Evolutionary conservation across 257 asterid genomes (phyloP), one percentile per base, ranked within the genome.

Genomic region (Linderniella brevidens): DNA sequence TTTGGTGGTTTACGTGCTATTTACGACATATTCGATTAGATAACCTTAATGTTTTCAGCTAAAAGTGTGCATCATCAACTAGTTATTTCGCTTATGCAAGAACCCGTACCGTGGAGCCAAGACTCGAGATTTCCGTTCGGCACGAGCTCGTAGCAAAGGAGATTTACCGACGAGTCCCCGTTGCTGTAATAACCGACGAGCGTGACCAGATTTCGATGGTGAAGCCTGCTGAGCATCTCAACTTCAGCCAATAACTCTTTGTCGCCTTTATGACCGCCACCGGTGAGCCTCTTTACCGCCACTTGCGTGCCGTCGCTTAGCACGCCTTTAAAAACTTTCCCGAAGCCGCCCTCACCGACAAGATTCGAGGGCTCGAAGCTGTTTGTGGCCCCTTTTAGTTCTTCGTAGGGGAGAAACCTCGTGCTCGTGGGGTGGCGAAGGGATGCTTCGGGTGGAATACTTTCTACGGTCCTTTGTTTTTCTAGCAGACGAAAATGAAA

Each of bases 81-180:
- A n/a, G n/a, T n/a, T n/a, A n/a, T n/a, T n/a, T n/a, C n/a, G n/a
- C n/a, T n/a, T n/a, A n/a, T n/a, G n/a, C n/a, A n/a, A n/a, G n/a
- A n/a, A n/a, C n/a, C n/a, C n/a, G n/a, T 80, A 78, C 97, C 97
- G 48, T 88, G 98, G 43, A 88, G 93, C 98, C 98, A 88, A 13
- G 85, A 75, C 64, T 88, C 94, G 71, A 88, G 66, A 71, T 85
- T 84, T 55, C 98, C 96, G 73, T 88, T 88, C 11, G 96, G 86
- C 59, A 84, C 94, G 44, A 88, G 94, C 78, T 88, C 96, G 53
- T 88, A 88, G 63, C 98, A 88, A 25, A 88, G 95, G 37, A 84
- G 76, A 72, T 83, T 83, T 56, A 79, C 92, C 6, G 93, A 87
- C 48, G 83, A 50, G 37, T 80, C 87, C 4, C 79, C 84, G 62